Conservation (phyloP, 2,329 filamentous ascomycete species). For the Alternaria solani region DNA sequence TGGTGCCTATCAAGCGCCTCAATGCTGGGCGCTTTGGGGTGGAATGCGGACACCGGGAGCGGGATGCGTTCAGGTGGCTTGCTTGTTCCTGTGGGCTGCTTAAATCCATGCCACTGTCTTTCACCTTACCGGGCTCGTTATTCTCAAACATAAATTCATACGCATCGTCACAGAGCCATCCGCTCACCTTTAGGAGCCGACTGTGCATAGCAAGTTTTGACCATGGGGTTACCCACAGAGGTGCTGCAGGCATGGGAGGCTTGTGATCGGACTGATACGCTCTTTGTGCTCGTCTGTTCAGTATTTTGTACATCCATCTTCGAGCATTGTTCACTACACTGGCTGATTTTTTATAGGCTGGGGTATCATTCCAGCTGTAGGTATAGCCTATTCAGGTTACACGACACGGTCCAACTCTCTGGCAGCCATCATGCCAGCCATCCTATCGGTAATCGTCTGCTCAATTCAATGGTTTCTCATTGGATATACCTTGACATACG, state of each 20-base stretch:
- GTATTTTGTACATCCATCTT: slow-evolving; percentile 53
- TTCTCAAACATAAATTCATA: background rate
- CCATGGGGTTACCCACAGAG: slow-evolving; percentile 37
- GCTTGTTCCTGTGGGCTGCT: slow-evolving; percentile 16
- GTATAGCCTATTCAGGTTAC: slow-evolving; percentile 61
- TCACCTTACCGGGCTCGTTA: background rate
- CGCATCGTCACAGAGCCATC: background rate
- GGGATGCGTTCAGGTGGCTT: slow-evolving; percentile 15
- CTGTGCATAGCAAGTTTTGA: background rate
- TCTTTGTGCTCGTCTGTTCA: slow-evolving; percentile 61
- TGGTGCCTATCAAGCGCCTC: slow-evolving; percentile 33
- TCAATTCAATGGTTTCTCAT: slow-evolving; percentile 61
- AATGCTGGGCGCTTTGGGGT: slow-evolving; percentile 23
- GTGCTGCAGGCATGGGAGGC: slow-evolving; percentile 57
- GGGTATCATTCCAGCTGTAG: slow-evolving; percentile 62
- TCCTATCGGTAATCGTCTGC: slow-evolving; percentile 59
- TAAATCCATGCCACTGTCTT: slow-evolving; percentile 9
- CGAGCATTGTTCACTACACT: background rate
- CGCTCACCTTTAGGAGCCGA: background rate
- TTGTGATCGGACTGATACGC: slow-evolving; percentile 62
- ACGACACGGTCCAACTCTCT: slow-evolving; percentile 59
- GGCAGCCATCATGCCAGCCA: slow-evolving; percentile 58
- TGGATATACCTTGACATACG: slow-evolving; percentile 60
- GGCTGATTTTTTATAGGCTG: slow-evolving; percentile 46
- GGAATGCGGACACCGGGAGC: slow-evolving; percentile 13